A percentile compares a stretch with the other conserved stretches of the same genome.
Conservation (phyloP, 148 eudicot genomes). For the Vaccinium darrowii region DNA sequence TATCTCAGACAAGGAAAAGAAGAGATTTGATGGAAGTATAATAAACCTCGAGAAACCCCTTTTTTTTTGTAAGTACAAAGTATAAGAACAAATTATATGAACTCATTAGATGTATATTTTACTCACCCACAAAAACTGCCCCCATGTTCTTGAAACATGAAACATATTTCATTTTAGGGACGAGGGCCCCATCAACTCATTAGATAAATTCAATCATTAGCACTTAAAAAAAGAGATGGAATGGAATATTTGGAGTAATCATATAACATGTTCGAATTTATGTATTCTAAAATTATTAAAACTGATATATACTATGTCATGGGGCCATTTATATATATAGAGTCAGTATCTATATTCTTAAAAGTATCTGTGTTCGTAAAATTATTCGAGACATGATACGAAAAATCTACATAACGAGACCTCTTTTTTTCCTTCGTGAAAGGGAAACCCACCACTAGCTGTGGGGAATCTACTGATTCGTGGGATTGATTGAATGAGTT, state of each 20-base stretch:
- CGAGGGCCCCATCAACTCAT: neutral
- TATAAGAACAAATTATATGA: neutral
- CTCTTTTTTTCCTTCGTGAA: constrained; percentile 16
- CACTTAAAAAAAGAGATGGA: too few species aligned
- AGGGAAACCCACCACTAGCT: constrained; percentile 31
- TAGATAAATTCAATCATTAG: too few species aligned
- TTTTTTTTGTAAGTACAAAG: neutral
- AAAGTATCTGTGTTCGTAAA: neutral
- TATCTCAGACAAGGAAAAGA: constrained; percentile 12
- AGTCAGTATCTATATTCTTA: neutral
- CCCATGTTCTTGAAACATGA: constrained; percentile 10
- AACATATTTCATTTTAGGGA: constrained; percentile 7
- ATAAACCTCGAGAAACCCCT: neutral
- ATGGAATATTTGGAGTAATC: too few species aligned
- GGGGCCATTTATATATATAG: neutral
- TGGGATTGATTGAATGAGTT: constrained; percentile 31
- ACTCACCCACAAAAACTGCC: constrained; percentile 14
- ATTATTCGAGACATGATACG: neutral
- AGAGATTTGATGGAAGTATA: neutral
- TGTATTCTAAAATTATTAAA: too few species aligned
- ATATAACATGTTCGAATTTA: too few species aligned
- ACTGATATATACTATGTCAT: neutral
- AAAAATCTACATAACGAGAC: neutral
- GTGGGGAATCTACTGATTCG: constrained; percentile 20
- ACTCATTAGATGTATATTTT: neutral